These are phyloP conservation scores for Backusella mclennaniae DNA, from an alignment of 192 early-diverging fungal genomes.

Conservation along the genomic window DNA sequence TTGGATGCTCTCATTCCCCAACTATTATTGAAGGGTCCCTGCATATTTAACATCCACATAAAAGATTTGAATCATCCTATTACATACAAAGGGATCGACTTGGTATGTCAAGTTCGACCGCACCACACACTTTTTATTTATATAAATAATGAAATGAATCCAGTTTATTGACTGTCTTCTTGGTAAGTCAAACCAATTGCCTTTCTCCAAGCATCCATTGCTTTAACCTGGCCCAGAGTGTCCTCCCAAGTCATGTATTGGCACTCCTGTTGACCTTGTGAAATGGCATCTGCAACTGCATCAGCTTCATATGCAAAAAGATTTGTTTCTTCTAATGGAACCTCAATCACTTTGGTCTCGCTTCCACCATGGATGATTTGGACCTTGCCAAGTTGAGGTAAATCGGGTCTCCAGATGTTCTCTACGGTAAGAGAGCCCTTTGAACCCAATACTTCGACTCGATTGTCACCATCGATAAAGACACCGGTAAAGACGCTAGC, in stretches of 20 bases:
- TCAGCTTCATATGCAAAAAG: slow-evolving; percentile 32
- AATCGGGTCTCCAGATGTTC: slow-evolving; percentile 37
- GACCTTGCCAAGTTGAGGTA: slow-evolving; percentile 18
- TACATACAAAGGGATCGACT: no score
- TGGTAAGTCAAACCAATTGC: slow-evolving; percentile 33
- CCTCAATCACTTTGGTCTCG: neutral
- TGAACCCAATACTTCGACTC: slow-evolving; percentile 25
- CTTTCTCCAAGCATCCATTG: slow-evolving; percentile 34
- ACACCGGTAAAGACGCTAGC: slow-evolving; percentile 33
- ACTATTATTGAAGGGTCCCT: no score
- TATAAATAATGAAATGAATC: neutral
- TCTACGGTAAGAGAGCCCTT: slow-evolving; percentile 23
- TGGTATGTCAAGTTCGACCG: no score
- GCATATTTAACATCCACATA: no score
- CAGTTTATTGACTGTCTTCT: slow-evolving; percentile 9
- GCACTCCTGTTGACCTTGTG: slow-evolving; percentile 15
- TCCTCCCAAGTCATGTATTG: slow-evolving; percentile 34
- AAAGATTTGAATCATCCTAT: no score
- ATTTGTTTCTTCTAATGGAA: slow-evolving; percentile 20
- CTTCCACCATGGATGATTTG: slow-evolving; percentile 15
- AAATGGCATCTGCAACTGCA: slow-evolving; percentile 27
- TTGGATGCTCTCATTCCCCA: no score
- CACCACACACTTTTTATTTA: neutral
- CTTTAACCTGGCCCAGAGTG: slow-evolving; percentile 26
- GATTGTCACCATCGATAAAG: slow-evolving; percentile 27